Percentiles rank a stretch among this genome's conserved stretches.
Conservation (phyloP, 1,284 basidiomycete species). For the Cutaneotrichosporon dermatis region DNA sequence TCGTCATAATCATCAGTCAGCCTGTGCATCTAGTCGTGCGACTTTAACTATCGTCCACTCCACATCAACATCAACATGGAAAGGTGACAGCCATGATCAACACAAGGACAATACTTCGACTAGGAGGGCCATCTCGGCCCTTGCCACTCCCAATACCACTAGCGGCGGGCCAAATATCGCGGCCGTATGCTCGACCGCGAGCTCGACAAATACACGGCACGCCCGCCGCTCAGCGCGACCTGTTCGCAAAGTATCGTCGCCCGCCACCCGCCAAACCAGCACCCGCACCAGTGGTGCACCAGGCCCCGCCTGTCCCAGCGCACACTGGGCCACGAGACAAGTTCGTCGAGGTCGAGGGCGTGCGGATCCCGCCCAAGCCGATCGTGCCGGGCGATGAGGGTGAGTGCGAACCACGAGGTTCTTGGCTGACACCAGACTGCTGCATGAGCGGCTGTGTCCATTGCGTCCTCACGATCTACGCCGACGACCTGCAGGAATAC, state of each 20-base stretch:
- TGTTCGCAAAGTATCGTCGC: slow-evolving; percentile 15
- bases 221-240: not conserved
- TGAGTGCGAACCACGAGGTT: too few species aligned
- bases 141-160: too few species aligned
- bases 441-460: slow-evolving; percentile 88
- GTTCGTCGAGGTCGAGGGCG: slow-evolving; percentile 30
- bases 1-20: too few species aligned
- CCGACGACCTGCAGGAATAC: slow-evolving; percentile 68
- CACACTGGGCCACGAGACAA: slow-evolving; percentile 13
- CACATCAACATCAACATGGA: too few species aligned
- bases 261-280: not conserved
- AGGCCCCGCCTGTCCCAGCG: not conserved
- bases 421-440: slow-evolving; percentile 63
- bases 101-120: too few species aligned
- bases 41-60: too few species aligned
- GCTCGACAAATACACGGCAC: slow-evolving; percentile 3
- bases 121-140: too few species aligned
- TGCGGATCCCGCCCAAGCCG: slow-evolving; percentile 38
- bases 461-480: slow-evolving; percentile 82
- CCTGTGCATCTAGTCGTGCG: too few species aligned
- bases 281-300: not conserved
- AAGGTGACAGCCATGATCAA: too few species aligned
- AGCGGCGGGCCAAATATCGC: too few species aligned
- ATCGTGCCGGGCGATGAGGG: slow-evolving; percentile 41
- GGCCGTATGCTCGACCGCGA: too few species aligned